phyloP scores from a whole-genome alignment of 1,139 yeast genomes.

The Pichia sp. region DNA sequence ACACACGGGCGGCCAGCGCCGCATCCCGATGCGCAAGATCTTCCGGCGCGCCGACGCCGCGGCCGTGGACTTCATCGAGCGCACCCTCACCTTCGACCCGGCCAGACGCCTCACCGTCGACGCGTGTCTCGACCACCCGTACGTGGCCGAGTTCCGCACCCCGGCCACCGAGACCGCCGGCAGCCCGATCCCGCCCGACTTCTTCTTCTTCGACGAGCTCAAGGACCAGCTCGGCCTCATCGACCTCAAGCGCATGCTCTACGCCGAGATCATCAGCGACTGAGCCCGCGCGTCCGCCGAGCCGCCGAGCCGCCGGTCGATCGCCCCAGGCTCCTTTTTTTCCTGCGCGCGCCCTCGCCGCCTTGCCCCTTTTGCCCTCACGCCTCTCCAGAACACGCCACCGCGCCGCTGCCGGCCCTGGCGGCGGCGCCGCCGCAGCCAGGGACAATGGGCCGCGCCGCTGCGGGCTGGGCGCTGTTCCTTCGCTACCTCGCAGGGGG shows the following conservation, averaged over 20 bases:
- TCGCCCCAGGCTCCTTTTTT: neutral
- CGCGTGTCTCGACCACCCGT: conserved; percentile 80
- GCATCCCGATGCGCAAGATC: conserved; percentile 48
- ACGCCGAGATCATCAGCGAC: conserved; percentile 46
- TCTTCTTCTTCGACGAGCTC: conserved; percentile 69
- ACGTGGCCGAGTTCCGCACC: conserved; percentile 73
- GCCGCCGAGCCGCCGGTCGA: no score
- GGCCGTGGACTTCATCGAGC: conserved; percentile 74
- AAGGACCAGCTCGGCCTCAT: conserved; percentile 66
- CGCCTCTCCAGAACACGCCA: no score
- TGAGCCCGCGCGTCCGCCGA: neutral
- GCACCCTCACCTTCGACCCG: conserved; percentile 77
- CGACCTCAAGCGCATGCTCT: conserved; percentile 67
- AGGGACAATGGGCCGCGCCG: no score
- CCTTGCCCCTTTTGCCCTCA: no score
- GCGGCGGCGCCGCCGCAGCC: no score
- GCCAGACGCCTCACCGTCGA: conserved; percentile 70
- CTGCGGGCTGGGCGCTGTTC: no score
- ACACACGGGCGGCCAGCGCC: conserved; percentile 66
- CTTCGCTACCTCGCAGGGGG: no score
- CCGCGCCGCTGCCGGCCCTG: no score
- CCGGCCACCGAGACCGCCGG: conserved; percentile 36
- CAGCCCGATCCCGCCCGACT: conserved; percentile 37
- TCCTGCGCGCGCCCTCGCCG: no score
- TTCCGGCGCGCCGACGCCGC: conserved; percentile 52